Base-by-base conservation (phyloP, 305 asterid genomes). In the Fraxinus dipetala region DNA sequence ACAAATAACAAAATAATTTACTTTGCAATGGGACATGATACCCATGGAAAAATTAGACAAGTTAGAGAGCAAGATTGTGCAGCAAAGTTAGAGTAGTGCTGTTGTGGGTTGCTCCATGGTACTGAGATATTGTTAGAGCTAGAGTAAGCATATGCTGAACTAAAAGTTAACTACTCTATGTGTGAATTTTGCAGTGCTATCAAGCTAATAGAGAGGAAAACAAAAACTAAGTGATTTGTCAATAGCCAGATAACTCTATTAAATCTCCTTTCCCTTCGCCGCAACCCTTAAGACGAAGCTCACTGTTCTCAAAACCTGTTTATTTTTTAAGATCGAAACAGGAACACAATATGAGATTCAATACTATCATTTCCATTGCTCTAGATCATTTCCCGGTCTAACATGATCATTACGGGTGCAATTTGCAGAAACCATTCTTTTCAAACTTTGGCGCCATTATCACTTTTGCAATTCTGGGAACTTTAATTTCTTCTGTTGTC, bases 401-500 rank as follows among this genome's bases (percentile, higher is more conserved):
- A 56, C 43, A 30, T 81, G 69, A 80, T 81, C 54, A 38, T 38
- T 72, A 63, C 81, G 82, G 51, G 84, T 85, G 85, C 88, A 80
- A 79, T 85, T 83, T 89, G 87, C 97, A 95, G 99, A 94, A 96
- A 84, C 98, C 99, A 10, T 96, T 96, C 86, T 95, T 96, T 88
- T 94, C 99, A 20, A 96, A 96, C 89, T 96, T 96, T 84, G 99
- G 98, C 51, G 99, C 98, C 85, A 94, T 96, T 77, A 97, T 96
- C 83, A 91, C 98, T 81, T 91, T 96, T 85, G 95, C 99, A 67
- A 91, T 96, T 80, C 85, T 92, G 7, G 99, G 99, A 80, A 96
- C 99, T 59, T 94, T 96, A 83, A 77, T 94, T 45, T 91, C 99
- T 78, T 93, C 99, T 83, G 69, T 96, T 40, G 97, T 96, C 85